A percentile compares a stretch with the other conserved stretches of the same genome.
Conservation (phyloP, 176 grass and related monocot species). For the Oropetium thomaeum region DNA sequence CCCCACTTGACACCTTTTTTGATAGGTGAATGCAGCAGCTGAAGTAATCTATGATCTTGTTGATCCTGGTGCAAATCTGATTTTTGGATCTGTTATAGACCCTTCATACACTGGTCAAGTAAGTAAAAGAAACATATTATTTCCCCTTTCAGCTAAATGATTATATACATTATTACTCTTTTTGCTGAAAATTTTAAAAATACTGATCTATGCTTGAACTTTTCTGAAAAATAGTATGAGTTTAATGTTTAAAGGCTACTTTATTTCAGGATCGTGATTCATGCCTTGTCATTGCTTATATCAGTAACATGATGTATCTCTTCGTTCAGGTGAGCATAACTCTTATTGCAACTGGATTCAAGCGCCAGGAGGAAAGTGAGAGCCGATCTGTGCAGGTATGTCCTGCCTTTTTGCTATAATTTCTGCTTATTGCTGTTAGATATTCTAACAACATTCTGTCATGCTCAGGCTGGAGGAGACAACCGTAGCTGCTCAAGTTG, state of each 20-base stretch:
- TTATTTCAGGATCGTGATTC: neutral
- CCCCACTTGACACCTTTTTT: neutral
- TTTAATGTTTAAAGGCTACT: neutral
- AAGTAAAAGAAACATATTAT: slow-evolving; percentile 9
- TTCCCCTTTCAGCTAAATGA: neutral
- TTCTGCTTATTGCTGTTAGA: neutral
- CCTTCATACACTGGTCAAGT: slow-evolving; percentile 88
- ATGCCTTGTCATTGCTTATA: neutral
- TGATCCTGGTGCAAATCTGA: slow-evolving; percentile 89
- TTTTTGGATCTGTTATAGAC: slow-evolving; percentile 89
- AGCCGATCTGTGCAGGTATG: slow-evolving; percentile 41
- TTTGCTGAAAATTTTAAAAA: neutral
- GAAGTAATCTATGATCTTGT: slow-evolving; percentile 98
- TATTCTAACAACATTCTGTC: neutral
- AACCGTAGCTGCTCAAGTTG: slow-evolving; percentile 29
- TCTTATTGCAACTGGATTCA: slow-evolving; percentile 86
- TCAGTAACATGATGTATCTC: slow-evolving; percentile 4
- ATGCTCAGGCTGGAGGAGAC: slow-evolving; percentile 40
- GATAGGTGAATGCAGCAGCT: slow-evolving; percentile 83
- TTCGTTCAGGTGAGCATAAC: slow-evolving; percentile 74
- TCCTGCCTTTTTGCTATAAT: neutral
- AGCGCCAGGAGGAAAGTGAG: slow-evolving; percentile 68
- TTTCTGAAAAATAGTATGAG: neutral
- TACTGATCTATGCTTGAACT: neutral
- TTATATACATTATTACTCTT: neutral